Percentiles rank a stretch among this genome's conserved stretches.
Conservation (phyloP, 768 basidiomycete genomes). For the Pleurotus giganteus region DNA sequence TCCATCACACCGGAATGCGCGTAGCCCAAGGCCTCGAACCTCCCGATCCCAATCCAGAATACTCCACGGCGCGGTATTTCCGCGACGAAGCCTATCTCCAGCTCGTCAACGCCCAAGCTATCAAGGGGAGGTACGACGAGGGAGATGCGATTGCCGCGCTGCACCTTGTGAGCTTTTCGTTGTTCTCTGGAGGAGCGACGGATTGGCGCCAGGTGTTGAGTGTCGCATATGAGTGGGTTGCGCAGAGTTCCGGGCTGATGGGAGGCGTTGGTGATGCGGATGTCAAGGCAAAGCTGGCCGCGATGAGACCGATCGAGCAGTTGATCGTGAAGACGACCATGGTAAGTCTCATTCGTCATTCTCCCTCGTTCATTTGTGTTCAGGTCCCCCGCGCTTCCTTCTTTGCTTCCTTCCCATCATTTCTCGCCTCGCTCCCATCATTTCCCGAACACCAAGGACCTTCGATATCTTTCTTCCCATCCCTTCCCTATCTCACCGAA, state of each 20-base stretch:
- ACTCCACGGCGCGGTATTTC: slow-evolving; percentile 60
- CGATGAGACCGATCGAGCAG: slow-evolving; percentile 51
- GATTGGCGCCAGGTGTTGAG: slow-evolving; percentile 73
- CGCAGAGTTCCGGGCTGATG: slow-evolving; percentile 37
- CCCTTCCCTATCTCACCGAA: background rate
- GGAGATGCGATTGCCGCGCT: slow-evolving; percentile 76
- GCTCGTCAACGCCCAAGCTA: slow-evolving; percentile 52
- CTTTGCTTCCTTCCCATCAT: slow-evolving; percentile 15
- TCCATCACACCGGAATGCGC: slow-evolving; percentile 64
- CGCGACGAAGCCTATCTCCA: slow-evolving; percentile 68
- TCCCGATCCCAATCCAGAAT: slow-evolving; percentile 50
- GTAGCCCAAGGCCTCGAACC: slow-evolving; percentile 62
- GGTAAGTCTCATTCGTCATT: slow-evolving; percentile 41
- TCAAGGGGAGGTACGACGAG: slow-evolving; percentile 55
- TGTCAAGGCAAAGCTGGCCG: slow-evolving; percentile 55
- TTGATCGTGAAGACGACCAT: slow-evolving; percentile 68
- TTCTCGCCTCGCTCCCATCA: background rate
- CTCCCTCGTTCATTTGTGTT: background rate
- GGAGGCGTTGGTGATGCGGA: slow-evolving; percentile 64
- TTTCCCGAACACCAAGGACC: slow-evolving; percentile 5
- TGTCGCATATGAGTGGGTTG: slow-evolving; percentile 76
- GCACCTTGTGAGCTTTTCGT: slow-evolving; percentile 72
- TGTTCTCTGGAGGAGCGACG: slow-evolving; percentile 63
- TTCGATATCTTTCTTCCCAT: background rate
- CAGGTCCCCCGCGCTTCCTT: background rate